phyloP scores from a whole-genome alignment of 1,139 yeast species.

The Spencermartinsiella ligniputridi region DNA sequence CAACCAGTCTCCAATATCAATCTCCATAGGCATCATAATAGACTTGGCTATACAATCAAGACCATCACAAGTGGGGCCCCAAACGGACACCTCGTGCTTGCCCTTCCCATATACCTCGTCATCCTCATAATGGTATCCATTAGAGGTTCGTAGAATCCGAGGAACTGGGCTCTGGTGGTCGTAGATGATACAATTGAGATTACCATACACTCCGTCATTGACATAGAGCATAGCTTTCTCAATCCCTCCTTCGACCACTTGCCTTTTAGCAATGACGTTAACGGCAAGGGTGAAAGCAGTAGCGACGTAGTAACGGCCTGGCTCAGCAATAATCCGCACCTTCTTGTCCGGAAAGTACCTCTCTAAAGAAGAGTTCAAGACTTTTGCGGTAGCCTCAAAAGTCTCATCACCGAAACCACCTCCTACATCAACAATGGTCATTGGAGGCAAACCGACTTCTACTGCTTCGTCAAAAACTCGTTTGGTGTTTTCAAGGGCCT shows the following conservation, averaged over 20 bases:
- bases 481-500: slow-evolving; percentile 72
- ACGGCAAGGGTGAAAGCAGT: slow-evolving; percentile 82
- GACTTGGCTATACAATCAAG: slow-evolving; percentile 71
- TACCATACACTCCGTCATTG: slow-evolving; percentile 95
- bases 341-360: slow-evolving; percentile 50
- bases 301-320: slow-evolving; percentile 88
- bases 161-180: slow-evolving; percentile 86
- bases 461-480: slow-evolving; percentile 60
- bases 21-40: slow-evolving; percentile 51
- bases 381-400: slow-evolving; percentile 57
- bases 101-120: slow-evolving; percentile 15
- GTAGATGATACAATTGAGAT: slow-evolving; percentile 85
- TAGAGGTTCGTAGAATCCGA: slow-evolving; percentile 52
- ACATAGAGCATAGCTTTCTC: slow-evolving; percentile 56
- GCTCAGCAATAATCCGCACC: slow-evolving; percentile 78
- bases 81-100: slow-evolving; percentile 51
- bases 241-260: slow-evolving; percentile 29
- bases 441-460: slow-evolving; percentile 40
- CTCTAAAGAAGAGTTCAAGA: slow-evolving; percentile 54
- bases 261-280: slow-evolving; percentile 78
- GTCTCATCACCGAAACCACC: slow-evolving; percentile 82
- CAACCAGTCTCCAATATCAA: slow-evolving; percentile 88
- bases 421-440: slow-evolving; percentile 77
- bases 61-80: slow-evolving; percentile 99
- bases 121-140: slow-evolving; percentile 44